Evolutionary conservation across 306 rosid species (phyloP).

Genomic region (Quercus glauca): DNA sequence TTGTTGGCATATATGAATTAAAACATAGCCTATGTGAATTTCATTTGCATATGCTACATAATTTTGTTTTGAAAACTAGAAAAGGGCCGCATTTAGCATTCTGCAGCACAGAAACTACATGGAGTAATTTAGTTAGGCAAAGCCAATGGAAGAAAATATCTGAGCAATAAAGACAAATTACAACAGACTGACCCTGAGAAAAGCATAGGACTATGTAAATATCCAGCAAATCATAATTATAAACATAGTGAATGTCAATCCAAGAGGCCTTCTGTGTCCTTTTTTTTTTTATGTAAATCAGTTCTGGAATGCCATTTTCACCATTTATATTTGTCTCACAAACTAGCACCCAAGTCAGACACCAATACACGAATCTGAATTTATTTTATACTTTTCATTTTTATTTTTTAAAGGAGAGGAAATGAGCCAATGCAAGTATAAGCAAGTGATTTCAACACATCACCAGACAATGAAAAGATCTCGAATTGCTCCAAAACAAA

Average conservation of each 20-base stretch:
- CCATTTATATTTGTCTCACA: background rate
- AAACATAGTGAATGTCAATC: background rate
- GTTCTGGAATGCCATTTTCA: background rate
- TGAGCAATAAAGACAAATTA: background rate
- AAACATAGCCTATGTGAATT: constrained; percentile 8
- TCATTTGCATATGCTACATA: constrained; percentile 13
- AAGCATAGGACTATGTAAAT: background rate
- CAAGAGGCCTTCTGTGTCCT: background rate
- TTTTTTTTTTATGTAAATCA: background rate
- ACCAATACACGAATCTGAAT: background rate
- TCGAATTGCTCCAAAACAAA: background rate
- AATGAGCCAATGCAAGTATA: background rate
- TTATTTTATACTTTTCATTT: background rate
- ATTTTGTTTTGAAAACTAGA: constrained; percentile 5
- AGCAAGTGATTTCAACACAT: background rate
- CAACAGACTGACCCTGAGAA: background rate
- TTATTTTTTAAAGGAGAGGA: background rate
- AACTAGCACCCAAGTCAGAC: background rate
- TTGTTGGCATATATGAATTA: no score
- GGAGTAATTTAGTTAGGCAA: background rate
- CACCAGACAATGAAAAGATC: background rate
- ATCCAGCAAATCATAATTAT: background rate
- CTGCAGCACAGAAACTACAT: background rate
- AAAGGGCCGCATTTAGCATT: constrained; percentile 5
- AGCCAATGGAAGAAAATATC: background rate